Conservation (phyloP, 345 rosid species). For the Schrenkiella parvula region DNA sequence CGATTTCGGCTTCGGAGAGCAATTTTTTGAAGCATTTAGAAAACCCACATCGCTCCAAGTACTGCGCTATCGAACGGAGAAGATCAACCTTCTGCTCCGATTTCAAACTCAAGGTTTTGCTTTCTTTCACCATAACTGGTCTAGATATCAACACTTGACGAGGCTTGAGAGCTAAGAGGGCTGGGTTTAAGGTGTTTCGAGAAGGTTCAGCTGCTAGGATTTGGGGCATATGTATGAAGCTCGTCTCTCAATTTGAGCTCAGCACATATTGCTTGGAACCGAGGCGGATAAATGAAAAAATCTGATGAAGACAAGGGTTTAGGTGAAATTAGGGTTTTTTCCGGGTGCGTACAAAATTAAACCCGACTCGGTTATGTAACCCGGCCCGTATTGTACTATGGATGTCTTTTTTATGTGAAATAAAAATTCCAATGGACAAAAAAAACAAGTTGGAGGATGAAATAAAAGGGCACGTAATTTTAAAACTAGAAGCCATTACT, state of each 20-base stretch:
- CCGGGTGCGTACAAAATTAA: not conserved
- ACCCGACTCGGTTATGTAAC: slow-evolving; percentile 8
- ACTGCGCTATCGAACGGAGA: slow-evolving; percentile 48
- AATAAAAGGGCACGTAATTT: too few species aligned
- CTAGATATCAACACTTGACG: slow-evolving; percentile 50
- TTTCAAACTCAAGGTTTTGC: slow-evolving; percentile 15
- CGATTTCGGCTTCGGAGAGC: slow-evolving; percentile 50
- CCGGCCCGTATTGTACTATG: not conserved
- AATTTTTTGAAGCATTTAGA: slow-evolving; percentile 67
- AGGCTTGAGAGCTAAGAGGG: slow-evolving; percentile 45
- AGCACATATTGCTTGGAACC: not conserved
- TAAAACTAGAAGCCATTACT: too few species aligned
- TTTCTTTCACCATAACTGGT: slow-evolving; percentile 23
- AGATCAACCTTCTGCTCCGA: slow-evolving; percentile 39
- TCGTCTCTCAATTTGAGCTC: slow-evolving; percentile 5
- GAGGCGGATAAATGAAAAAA: not conserved
- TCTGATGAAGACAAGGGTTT: not conserved
- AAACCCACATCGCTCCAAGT: slow-evolving; percentile 48
- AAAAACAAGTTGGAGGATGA: too few species aligned
- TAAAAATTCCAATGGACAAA: too few species aligned
- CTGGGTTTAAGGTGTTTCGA: slow-evolving; percentile 25
- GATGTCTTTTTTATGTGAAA: too few species aligned
- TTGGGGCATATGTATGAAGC: slow-evolving; percentile 20
- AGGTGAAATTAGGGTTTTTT: slow-evolving; percentile 15
- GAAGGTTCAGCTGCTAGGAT: slow-evolving; percentile 16